Conservation (phyloP, 1,284 basidiomycete species). For the Tremellales sp. region DNA sequence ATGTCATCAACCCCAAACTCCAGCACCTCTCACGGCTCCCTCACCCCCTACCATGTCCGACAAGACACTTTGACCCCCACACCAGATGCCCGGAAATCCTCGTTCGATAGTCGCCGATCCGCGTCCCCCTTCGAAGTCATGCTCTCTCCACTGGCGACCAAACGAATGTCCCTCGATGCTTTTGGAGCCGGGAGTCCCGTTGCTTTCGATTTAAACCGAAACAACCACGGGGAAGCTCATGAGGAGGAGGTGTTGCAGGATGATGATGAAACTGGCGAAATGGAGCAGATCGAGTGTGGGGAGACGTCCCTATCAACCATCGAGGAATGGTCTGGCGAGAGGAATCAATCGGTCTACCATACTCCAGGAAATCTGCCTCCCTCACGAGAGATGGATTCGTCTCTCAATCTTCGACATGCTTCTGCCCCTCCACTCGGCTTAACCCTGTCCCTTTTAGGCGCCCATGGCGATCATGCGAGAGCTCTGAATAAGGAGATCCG, state of each 20-base stretch:
- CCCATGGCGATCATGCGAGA: constrained; percentile 18
- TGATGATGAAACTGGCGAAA: constrained; percentile 5
- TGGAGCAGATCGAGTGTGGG: constrained; percentile 7
- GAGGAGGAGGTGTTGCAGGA: neutral
- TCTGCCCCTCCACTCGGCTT: constrained; percentile 23
- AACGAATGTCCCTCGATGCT: constrained; percentile 35
- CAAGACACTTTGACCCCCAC: too few relatives aligned
- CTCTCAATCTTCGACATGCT: constrained; percentile 19
- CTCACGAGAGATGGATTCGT: constrained; percentile 16
- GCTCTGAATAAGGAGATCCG: constrained; percentile 19
- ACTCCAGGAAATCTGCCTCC: neutral
- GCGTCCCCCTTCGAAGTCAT: constrained; percentile 38
- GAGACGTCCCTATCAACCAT: constrained; percentile 23
- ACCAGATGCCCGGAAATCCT: too few relatives aligned
- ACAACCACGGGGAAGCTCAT: neutral
- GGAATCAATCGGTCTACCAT: neutral
- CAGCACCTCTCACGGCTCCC: constrained; percentile 10
- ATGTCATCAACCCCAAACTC: neutral
- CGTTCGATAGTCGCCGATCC: constrained; percentile 19
- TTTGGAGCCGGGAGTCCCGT: constrained; percentile 23
- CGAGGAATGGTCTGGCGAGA: constrained; percentile 10
- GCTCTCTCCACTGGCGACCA: constrained; percentile 30
- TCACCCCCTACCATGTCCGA: constrained; percentile 6
- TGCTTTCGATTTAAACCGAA: neutral
- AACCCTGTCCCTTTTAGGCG: constrained; percentile 13